phyloP scores from a whole-genome alignment of 768 basidiomycete species.

The Podaxis carcinomalis region DNA sequence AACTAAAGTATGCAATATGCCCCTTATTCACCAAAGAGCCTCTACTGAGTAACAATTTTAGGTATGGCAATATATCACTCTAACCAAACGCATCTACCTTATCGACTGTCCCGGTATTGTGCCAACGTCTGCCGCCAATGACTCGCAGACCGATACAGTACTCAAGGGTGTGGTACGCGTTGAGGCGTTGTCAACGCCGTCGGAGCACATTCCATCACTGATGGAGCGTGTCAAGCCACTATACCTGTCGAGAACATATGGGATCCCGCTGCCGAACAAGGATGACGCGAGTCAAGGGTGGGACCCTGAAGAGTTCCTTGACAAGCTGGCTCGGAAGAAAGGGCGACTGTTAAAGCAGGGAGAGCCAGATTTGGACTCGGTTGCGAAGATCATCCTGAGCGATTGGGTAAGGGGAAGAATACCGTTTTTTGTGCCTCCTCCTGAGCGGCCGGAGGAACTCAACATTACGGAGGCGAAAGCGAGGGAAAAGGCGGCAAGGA shows the following conservation, averaged over 20 bases:
- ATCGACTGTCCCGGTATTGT: slow-evolving; percentile 99
- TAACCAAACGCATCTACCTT: slow-evolving; percentile 94
- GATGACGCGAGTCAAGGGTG: slow-evolving; percentile 50
- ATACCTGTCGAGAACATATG: slow-evolving; percentile 86
- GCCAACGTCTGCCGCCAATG: slow-evolving; percentile 79
- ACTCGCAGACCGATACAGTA: slow-evolving; percentile 86
- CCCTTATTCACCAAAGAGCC: neutral
- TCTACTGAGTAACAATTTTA: slow-evolving; percentile 20
- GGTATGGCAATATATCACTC: slow-evolving; percentile 99
- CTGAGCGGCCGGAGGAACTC: slow-evolving; percentile 71
- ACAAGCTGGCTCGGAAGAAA: slow-evolving; percentile 83
- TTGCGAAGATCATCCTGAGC: slow-evolving; percentile 90
- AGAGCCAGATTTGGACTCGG: slow-evolving; percentile 88
- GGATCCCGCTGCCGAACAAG: slow-evolving; percentile 57
- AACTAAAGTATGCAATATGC: slow-evolving; percentile 61
- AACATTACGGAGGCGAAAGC: slow-evolving; percentile 64
- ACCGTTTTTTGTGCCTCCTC: slow-evolving; percentile 93
- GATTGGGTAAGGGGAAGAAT: slow-evolving; percentile 98
- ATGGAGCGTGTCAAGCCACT: slow-evolving; percentile 90
- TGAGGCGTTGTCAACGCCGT: slow-evolving; percentile 88
- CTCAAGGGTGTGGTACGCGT: slow-evolving; percentile 97
- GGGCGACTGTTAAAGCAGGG: slow-evolving; percentile 92
- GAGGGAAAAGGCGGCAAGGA: slow-evolving; percentile 41
- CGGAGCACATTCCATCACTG: slow-evolving; percentile 85
- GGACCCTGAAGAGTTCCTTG: slow-evolving; percentile 77